Base-by-base conservation (phyloP, 2,329 filamentous ascomycete species). In the Phialocephala subalpina region DNA sequence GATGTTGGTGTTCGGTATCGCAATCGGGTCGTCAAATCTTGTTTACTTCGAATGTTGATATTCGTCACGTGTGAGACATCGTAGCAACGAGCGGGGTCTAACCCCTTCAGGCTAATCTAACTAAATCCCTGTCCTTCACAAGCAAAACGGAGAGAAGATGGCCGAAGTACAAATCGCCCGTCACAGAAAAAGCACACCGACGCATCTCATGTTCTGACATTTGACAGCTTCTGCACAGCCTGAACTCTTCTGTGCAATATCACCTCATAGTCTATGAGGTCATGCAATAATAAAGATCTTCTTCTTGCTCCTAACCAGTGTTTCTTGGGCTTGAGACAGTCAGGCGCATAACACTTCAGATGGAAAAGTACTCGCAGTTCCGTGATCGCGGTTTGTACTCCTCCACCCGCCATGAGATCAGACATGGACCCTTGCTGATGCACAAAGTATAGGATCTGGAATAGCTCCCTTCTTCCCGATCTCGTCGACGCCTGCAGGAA, bases 391-490 rank as follows among this genome's bases (percentile, higher is more conserved):
- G 90, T 90, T 78, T 60, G 75, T 67, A 55, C 60, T 53, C 36
- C 38, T 42, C 22, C 60, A 55, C 56, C n/a, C 27, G 16, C 47
- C 38, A 49, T 47, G 52, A 47, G 22, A 33, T 58, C 66, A 49
- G 53, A 65, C 22, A 58, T 64, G 53, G 25, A 58, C 20, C 42
- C 25, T 56, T 66, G 66, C 73, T 78, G 69, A 75, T 66, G 59
- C 70, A 69, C 38, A 40, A 57, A 35, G 25, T 67, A 62, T 73
- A 98, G 95, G 94, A 71, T 97, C 96, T 72, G 95, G 96, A 74
- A 97, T 99, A 78, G 93, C 96, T 70, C 96, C 96, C 65, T 99
- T 99, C 82, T 90, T 98, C 68, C 94, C 96, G 18, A 86, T 94
- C 63, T 85, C 89, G 20, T 87, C 90, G 7, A 87, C 89, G 57